These are phyloP conservation scores for Alternaria alternata DNA, from an alignment of 2,329 filamentous ascomycete genomes.

Conservation along the genomic window DNA sequence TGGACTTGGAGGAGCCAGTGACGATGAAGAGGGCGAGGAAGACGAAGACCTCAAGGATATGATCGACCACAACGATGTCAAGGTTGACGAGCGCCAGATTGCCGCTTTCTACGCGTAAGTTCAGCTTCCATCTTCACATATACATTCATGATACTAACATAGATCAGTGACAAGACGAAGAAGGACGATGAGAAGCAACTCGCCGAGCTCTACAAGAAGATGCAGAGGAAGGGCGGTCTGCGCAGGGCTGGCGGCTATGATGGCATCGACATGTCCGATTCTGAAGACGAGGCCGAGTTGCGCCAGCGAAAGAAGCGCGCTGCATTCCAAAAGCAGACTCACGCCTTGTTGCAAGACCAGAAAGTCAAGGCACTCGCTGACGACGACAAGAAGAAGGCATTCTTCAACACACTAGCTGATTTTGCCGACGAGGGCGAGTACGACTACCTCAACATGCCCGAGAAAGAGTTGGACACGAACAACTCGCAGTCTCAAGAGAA, in stretches of 20 bases:
- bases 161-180: slow-evolving; percentile 75
- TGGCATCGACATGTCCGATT: slow-evolving; percentile 80
- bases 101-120: slow-evolving; percentile 90
- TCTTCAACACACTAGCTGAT: slow-evolving; percentile 89
- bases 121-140: background rate
- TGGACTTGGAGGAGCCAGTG: slow-evolving; percentile 86
- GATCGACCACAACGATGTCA: slow-evolving; percentile 82
- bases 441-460: slow-evolving; percentile 71
- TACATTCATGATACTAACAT: slow-evolving; percentile 22
- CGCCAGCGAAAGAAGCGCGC: slow-evolving; percentile 81
- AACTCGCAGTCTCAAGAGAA: slow-evolving; percentile 34
- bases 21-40: slow-evolving; percentile 81
- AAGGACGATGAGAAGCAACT: slow-evolving; percentile 75
- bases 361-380: slow-evolving; percentile 89
- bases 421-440: slow-evolving; percentile 74
- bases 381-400: slow-evolving; percentile 88
- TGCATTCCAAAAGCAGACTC: slow-evolving; percentile 91
- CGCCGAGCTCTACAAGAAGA: slow-evolving; percentile 60
- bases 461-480: slow-evolving; percentile 38
- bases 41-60: slow-evolving; percentile 81
- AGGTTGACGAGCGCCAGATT: slow-evolving; percentile 80
- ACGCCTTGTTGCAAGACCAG: slow-evolving; percentile 86
- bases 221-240: slow-evolving; percentile 78
- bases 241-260: slow-evolving; percentile 72
- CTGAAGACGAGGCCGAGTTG: slow-evolving; percentile 84